Conservation (phyloP, 306 rosid species). For the Quercus mongolica region DNA sequence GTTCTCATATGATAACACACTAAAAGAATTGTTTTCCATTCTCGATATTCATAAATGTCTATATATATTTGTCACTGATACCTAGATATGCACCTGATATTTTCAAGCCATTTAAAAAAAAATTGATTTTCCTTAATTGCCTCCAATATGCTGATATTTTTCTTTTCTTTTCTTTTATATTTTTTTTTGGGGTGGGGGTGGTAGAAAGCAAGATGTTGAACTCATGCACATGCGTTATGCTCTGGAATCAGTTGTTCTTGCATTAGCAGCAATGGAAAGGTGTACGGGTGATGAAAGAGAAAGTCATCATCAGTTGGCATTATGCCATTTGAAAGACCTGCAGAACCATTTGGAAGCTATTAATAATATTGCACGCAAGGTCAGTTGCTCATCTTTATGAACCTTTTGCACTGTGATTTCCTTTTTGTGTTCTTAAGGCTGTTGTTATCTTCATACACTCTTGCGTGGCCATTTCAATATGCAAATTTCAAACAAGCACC, state of each 20-base stretch:
- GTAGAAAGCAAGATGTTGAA: slow-evolving; percentile 91
- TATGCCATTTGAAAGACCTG: slow-evolving; percentile 72
- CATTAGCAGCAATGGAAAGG: slow-evolving; percentile 82
- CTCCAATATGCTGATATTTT: slow-evolving; percentile 24
- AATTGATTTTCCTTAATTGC: background rate
- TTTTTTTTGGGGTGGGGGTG: slow-evolving; percentile 11
- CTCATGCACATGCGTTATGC: slow-evolving; percentile 98
- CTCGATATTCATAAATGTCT: background rate
- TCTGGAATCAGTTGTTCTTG: slow-evolving; percentile 80
- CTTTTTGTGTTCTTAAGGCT: slow-evolving; percentile 26
- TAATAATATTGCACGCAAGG: slow-evolving; percentile 85
- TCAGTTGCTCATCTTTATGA: slow-evolving; percentile 30
- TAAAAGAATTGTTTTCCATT: background rate
- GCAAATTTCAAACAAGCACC: background rate
- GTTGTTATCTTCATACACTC: slow-evolving; percentile 21
- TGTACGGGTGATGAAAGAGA: slow-evolving; percentile 46
- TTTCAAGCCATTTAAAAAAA: background rate
- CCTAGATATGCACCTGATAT: background rate
- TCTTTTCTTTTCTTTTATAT: background rate
- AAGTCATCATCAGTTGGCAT: slow-evolving; percentile 47
- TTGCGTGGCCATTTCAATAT: slow-evolving; percentile 8
- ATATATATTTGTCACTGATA: background rate
- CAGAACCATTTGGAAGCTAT: slow-evolving; percentile 85
- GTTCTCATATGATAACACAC: background rate
- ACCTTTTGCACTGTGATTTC: slow-evolving; percentile 20